phyloP scores from a whole-genome alignment of 2,329 filamentous ascomycete species.

The Fusarium sp. region DNA sequence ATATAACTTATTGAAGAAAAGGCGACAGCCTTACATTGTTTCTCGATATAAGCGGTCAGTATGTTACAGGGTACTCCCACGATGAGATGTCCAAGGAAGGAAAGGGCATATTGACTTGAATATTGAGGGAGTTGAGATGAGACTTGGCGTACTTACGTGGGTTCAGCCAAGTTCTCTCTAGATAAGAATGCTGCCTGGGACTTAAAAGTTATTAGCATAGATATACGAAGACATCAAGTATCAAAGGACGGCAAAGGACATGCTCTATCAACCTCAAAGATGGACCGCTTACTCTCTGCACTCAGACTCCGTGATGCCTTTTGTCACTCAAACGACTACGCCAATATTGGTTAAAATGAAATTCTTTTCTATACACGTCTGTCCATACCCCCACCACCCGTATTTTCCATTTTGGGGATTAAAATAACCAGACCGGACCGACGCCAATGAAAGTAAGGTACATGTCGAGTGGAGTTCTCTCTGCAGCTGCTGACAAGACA shows the following conservation, averaged over 20 bases:
- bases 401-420: constrained; percentile 29
- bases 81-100: neutral
- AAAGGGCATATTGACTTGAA: neutral
- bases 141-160: too few relatives aligned
- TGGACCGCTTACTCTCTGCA: too few relatives aligned
- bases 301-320: too few relatives aligned
- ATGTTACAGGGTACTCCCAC: neutral
- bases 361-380: constrained; percentile 36
- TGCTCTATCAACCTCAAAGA: neutral
- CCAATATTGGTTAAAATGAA: constrained; percentile 5
- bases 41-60: neutral
- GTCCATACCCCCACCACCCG: constrained; percentile 3
- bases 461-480: constrained; percentile 47
- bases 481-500: constrained; percentile 28
- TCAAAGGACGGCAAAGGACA: neutral
- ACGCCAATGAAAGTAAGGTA: constrained; percentile 41
- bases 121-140: neutral
- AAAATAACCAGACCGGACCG: constrained; percentile 38
- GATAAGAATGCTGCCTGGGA: neutral
- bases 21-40: neutral
- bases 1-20: neutral
- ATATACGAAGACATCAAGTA: too few relatives aligned
- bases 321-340: neutral
- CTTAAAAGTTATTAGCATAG: neutral
- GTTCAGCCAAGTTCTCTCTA: neutral